These are phyloP conservation scores for Globisporangium spiculum DNA, from an alignment of 352 stramenopile genomes.

Conservation along the genomic window DNA sequence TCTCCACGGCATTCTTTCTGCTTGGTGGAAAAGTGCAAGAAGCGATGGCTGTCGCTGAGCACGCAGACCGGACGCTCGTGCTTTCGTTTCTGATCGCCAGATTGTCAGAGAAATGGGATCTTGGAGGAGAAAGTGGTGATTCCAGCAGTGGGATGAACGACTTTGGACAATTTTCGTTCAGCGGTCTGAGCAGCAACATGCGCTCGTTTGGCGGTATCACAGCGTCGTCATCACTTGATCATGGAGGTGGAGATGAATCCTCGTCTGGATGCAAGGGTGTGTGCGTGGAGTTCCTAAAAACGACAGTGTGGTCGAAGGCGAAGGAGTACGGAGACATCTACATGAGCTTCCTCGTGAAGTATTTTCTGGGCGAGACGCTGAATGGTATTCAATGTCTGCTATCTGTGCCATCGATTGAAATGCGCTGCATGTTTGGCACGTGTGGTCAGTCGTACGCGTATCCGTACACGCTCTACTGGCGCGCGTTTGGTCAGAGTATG, in stretches of 20 bases:
- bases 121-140: conserved; percentile 32
- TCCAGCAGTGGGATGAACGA: conserved; percentile 11
- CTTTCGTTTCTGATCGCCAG: conserved; percentile 79
- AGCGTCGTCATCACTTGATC: not conserved
- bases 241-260: not conserved
- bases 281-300: conserved; percentile 64
- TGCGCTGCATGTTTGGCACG: conserved; percentile 57
- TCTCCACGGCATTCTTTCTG: conserved; percentile 83
- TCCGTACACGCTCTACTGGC: conserved; percentile 61
- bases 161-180: conserved; percentile 52
- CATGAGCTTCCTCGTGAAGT: conserved; percentile 73
- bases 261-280: conserved; percentile 29
- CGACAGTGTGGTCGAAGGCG: conserved; percentile 47
- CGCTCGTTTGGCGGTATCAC: conserved; percentile 19
- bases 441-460: conserved; percentile 9
- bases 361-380: conserved; percentile 46
- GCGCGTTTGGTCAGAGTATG: conserved; percentile 64
- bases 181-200: conserved; percentile 50
- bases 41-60: conserved; percentile 68
- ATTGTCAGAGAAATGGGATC: conserved; percentile 72
- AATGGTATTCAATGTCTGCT: conserved; percentile 51
- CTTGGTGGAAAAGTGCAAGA: conserved; percentile 76
- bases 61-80: conserved; percentile 70
- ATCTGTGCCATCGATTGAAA: conserved; percentile 39
- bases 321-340: conserved; percentile 63